phyloP scores from a whole-genome alignment of 2,329 filamentous ascomycete genomes.

The Fusarium scirpi region DNA sequence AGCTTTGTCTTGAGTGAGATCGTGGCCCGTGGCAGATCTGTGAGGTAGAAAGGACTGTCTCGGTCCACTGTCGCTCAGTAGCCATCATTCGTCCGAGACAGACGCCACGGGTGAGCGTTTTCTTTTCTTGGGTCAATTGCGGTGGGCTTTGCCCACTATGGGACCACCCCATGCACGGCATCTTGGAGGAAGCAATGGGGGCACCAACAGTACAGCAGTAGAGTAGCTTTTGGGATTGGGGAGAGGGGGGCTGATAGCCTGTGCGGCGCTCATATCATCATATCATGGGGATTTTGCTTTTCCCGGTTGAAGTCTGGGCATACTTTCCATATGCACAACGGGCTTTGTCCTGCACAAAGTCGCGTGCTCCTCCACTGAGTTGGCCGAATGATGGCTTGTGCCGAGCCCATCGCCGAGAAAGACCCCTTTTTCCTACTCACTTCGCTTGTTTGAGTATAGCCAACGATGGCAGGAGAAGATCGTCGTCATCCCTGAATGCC shows the following conservation, averaged over 20 bases:
- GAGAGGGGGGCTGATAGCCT: neutral
- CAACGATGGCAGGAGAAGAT: conserved; percentile 36
- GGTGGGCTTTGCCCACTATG: conserved; percentile 17
- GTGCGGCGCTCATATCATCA: conserved; percentile 29
- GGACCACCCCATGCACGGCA: conserved; percentile 37
- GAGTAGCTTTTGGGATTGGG: neutral
- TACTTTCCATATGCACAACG: conserved; percentile 31
- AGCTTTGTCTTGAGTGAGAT: conserved; percentile 11
- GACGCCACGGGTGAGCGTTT: conserved; percentile 37
- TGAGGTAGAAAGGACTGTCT: conserved; percentile 13
- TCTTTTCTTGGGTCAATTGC: conserved; percentile 30
- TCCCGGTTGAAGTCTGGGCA: conserved; percentile 6
- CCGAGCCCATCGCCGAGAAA: conserved; percentile 39
- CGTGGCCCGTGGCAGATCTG: conserved; percentile 27
- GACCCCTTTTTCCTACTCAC: conserved; percentile 41
- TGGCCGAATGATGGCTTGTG: conserved; percentile 27
- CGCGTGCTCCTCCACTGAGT: conserved; percentile 40
- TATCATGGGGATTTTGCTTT: conserved; percentile 36
- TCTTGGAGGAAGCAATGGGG: conserved; percentile 27
- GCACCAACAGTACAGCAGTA: conserved; percentile 1
- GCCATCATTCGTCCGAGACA: conserved; percentile 39
- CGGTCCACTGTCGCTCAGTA: conserved; percentile 27
- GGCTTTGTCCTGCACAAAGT: conserved; percentile 41
- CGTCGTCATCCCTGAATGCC: conserved; percentile 33
- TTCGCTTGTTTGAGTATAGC: conserved; percentile 33